These are phyloP conservation scores for Collybiopsis luxurians DNA, from an alignment of 768 basidiomycete genomes.

Conservation along the genomic window DNA sequence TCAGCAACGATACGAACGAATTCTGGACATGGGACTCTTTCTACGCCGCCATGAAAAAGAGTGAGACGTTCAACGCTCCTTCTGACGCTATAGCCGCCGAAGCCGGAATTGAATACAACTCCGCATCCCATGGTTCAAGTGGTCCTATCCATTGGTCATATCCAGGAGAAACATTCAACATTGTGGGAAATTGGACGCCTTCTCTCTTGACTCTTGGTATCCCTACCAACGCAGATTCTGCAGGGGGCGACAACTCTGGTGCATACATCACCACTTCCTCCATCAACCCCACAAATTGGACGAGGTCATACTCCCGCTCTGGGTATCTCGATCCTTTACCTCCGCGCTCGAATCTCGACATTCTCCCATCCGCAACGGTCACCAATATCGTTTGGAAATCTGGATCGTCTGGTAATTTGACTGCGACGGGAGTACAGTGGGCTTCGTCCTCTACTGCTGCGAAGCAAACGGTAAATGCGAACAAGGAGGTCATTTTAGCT, in stretches of 20 bases:
- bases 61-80: constrained; percentile 54
- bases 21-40: constrained; percentile 44
- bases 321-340: constrained; percentile 61
- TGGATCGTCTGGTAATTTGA: constrained; percentile 32
- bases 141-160: constrained; percentile 37
- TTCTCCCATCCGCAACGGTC: constrained; percentile 60
- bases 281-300: constrained; percentile 39
- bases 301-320: constrained; percentile 55
- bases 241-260: constrained; percentile 36
- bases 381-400: constrained; percentile 45
- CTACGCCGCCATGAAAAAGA: constrained; percentile 40
- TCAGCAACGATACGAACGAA: constrained; percentile 27
- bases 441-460: constrained; percentile 28
- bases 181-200: constrained; percentile 41
- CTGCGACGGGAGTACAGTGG: constrained; percentile 51
- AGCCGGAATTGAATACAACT: constrained; percentile 39
- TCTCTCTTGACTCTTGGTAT: constrained; percentile 36
- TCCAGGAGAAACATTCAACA: constrained; percentile 28
- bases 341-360: constrained; percentile 58
- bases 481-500: constrained; percentile 52
- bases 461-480: constrained; percentile 38
- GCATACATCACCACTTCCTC: constrained; percentile 11
- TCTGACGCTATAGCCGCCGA: constrained; percentile 28
- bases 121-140: constrained; percentile 40
- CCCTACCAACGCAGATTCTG: constrained; percentile 28